These are phyloP conservation scores for Suhomyces bokatorum DNA, from an alignment of 1,139 yeast genomes.

Conservation along the genomic window DNA sequence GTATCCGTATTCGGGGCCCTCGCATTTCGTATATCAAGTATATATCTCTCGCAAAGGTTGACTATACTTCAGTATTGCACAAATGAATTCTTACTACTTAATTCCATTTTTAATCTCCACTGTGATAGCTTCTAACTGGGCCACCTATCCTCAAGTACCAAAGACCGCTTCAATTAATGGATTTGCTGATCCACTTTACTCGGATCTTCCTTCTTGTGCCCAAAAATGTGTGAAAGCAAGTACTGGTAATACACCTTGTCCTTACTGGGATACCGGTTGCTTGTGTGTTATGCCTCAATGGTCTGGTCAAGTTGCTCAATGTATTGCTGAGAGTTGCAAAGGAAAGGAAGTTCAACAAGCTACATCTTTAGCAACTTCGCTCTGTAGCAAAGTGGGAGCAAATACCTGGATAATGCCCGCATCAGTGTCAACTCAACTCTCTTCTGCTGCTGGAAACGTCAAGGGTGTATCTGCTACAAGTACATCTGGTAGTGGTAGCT, in stretches of 20 bases:
- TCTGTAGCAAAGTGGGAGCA: slow-evolving; percentile 48
- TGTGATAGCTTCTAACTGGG: slow-evolving; percentile 17
- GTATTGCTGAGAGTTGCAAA: slow-evolving; percentile 42
- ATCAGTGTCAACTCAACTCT: slow-evolving; percentile 35
- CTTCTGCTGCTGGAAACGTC: slow-evolving; percentile 29
- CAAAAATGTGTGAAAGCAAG: slow-evolving; percentile 39
- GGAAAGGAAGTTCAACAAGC: slow-evolving; percentile 42
- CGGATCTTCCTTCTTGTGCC: slow-evolving; percentile 44
- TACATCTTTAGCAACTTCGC: slow-evolving; percentile 41
- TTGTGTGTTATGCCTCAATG: slow-evolving; percentile 53
- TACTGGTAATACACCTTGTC: slow-evolving; percentile 45
- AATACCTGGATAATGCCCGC: slow-evolving; percentile 48
- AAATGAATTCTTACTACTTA: background rate
- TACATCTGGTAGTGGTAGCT: background rate
- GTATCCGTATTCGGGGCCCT: background rate
- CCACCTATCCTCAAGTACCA: slow-evolving; percentile 50
- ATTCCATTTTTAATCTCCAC: background rate
- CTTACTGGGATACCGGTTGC: slow-evolving; percentile 58
- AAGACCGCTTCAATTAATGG: slow-evolving; percentile 53
- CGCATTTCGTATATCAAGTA: background rate
- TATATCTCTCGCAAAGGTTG: background rate
- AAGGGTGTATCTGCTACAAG: slow-evolving; percentile 15
- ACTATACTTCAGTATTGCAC: background rate
- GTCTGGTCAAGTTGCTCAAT: slow-evolving; percentile 46
- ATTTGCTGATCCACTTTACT: slow-evolving; percentile 48